Conservation (phyloP, 768 basidiomycete genomes). For the Tulasnella calospora region DNA sequence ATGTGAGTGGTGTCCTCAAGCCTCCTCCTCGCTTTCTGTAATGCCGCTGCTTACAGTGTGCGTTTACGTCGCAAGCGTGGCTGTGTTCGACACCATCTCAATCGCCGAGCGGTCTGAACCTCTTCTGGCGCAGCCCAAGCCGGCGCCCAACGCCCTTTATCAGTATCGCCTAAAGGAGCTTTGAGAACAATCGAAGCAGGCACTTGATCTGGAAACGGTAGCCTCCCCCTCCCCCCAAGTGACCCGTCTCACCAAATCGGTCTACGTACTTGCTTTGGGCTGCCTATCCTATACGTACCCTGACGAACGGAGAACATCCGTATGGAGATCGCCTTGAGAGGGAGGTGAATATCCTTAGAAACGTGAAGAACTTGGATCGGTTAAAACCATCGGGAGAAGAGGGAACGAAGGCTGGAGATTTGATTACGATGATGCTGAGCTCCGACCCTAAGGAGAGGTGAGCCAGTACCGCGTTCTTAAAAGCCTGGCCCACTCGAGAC, state of each 20-base stretch:
- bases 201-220: constrained; percentile 36
- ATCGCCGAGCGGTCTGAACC: constrained; percentile 49
- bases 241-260: constrained; percentile 55
- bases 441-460: constrained; percentile 71
- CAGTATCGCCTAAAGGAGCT: too few relatives aligned
- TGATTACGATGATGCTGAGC: constrained; percentile 75
- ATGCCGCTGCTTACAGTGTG: constrained; percentile 5
- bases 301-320: constrained; percentile 88
- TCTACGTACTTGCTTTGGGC: constrained; percentile 94
- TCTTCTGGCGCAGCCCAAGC: constrained; percentile 81
- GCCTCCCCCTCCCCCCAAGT: constrained; percentile 44
- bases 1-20: constrained; percentile 50
- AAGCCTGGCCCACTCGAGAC: constrained; percentile 42
- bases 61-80: constrained; percentile 52
- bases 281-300: constrained; percentile 87
- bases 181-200: too few relatives aligned
- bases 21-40: not conserved
- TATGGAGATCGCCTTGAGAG: constrained; percentile 88
- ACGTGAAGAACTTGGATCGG: constrained; percentile 62
- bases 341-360: constrained; percentile 88
- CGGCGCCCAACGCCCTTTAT: too few relatives aligned
- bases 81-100: constrained; percentile 71
- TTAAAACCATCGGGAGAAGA: constrained; percentile 85
- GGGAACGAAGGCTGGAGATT: constrained; percentile 79
- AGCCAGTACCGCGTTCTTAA: too few relatives aligned